Percentiles rank a stretch among this genome's conserved stretches.
Conservation (phyloP, 495 filamentous ascomycete species). For the Daldinia caldariorum region DNA sequence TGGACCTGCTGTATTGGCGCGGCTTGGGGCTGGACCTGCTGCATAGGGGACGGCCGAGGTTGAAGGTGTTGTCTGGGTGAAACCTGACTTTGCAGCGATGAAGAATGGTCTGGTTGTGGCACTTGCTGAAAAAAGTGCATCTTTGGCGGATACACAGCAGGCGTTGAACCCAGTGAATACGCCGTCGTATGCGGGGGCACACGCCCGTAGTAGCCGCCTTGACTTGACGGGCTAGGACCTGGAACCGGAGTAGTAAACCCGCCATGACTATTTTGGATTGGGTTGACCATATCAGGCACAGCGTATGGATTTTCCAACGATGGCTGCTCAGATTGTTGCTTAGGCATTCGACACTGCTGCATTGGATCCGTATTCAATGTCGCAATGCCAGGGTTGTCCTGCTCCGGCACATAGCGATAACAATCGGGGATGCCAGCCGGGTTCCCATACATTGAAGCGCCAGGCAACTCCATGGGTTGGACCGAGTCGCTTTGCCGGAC, state of each 20-base stretch:
- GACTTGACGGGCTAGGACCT: conserved; percentile 54
- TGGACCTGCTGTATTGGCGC: conserved; percentile 26
- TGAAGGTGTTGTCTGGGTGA: conserved; percentile 21
- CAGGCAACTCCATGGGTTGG: conserved; percentile 33
- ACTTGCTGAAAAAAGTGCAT: conserved; percentile 47
- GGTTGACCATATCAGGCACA: conserved; percentile 47
- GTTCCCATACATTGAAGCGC: conserved; percentile 51
- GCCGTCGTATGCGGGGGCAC: conserved; percentile 54
- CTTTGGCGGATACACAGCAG: conserved; percentile 50
- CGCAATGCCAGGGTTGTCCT: conserved; percentile 61
- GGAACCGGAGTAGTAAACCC: conserved; percentile 61
- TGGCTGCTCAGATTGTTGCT: conserved; percentile 54
- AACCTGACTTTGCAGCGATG: conserved; percentile 43
- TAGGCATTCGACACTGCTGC: conserved; percentile 56
- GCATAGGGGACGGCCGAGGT: conserved; percentile 33
- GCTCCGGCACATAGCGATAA: conserved; percentile 60
- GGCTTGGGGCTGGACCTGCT: conserved; percentile 3
- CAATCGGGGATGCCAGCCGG: conserved; percentile 56
- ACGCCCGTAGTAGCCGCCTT: conserved; percentile 59
- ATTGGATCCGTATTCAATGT: conserved; percentile 63
- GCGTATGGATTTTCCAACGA: conserved; percentile 58
- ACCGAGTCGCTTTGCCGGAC: conserved; percentile 35
- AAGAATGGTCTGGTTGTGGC: conserved; percentile 34
- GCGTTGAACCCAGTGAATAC: conserved; percentile 53
- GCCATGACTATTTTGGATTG: conserved; percentile 61